Base-by-base conservation (phyloP, 2,329 filamentous ascomycete genomes). In the Lecanicillium sp. region DNA sequence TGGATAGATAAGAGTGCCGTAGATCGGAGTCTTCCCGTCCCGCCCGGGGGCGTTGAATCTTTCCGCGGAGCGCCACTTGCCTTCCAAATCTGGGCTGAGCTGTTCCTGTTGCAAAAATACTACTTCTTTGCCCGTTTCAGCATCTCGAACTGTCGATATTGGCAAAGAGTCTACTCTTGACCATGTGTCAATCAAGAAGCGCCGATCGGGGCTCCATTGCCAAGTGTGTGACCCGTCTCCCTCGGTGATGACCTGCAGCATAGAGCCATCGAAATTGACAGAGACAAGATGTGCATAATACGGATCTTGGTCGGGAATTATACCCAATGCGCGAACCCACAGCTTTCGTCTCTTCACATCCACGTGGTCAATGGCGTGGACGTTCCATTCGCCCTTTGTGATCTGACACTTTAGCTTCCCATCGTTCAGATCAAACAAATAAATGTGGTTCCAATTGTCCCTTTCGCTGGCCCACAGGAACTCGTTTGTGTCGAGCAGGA, bases 401-500 rank as follows among this genome's bases (percentile, higher is more conserved):
- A 58, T 45, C 30, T 54, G 55, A 11, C 20, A 29, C 17, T 29
- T 29, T 17, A 37, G 14, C 5, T 7, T 29, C 9, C 35, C 35
- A 17, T 15, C 14, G 1, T 28, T 40, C 4, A 53, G 47, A 12
- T 49, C 37, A 8, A 45, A 41, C 4, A 57, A 50, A 20, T 58
- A 57, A 1, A 58, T 36, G 14, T 58, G 55, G 6, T 51, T 52
- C 37, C 49, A 49, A 12, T 54, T 53, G 20, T 56, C 49, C 5
- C 55, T 44, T 27, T 58, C 55, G 12, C 53, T 55, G 1, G 45
- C 28, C 54, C 55, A 58, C 3, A 58, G 39, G 19, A 58, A 40
- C 22, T 57, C 53, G 5, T 37, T 13, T 11, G 25, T 13, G 14
- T 29, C 17, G 3, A 11, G 4, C 3, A 43, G 28, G 1, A 43